Conservation (phyloP, 2,329 filamentous ascomycete genomes). For the Cordyceps pruinosa region DNA sequence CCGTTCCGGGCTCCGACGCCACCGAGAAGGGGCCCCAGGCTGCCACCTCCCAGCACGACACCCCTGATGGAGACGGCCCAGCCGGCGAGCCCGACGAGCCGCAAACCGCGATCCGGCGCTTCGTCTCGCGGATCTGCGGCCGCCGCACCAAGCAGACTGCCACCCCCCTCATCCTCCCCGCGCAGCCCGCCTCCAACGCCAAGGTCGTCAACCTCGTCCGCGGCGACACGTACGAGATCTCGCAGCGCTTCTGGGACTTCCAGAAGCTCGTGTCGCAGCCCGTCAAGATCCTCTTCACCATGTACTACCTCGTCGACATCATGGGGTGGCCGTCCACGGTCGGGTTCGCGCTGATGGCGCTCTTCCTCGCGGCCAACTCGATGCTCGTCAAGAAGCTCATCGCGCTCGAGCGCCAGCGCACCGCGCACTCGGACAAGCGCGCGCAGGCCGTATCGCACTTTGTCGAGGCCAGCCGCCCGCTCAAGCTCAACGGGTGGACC, state of each 20-base stretch:
- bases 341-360: slow-evolving; percentile 61
- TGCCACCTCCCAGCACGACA: not conserved
- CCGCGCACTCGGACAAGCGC: slow-evolving; percentile 67
- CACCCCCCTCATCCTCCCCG: slow-evolving; percentile 23
- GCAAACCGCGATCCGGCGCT: slow-evolving; percentile 6
- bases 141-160: slow-evolving; percentile 15
- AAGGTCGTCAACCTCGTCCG: slow-evolving; percentile 88
- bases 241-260: slow-evolving; percentile 85
- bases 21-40: slow-evolving; percentile 28
- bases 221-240: slow-evolving; percentile 72
- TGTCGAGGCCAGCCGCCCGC: slow-evolving; percentile 74
- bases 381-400: slow-evolving; percentile 60
- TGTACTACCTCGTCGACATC: slow-evolving; percentile 58
- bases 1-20: slow-evolving; percentile 31
- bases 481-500: slow-evolving; percentile 36
- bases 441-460: slow-evolving; percentile 79
- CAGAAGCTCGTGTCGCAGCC: slow-evolving; percentile 69
- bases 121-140: slow-evolving; percentile 18
- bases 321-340: slow-evolving; percentile 74
- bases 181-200: slow-evolving; percentile 66
- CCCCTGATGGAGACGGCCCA: not conserved
- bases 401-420: slow-evolving; percentile 61
- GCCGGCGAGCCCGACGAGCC: not conserved
- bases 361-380: slow-evolving; percentile 64
- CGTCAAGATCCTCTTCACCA: slow-evolving; percentile 64